Evolutionary conservation across 306 rosid genomes (phyloP), one percentile per base, ranked within the genome.

Genomic region (Cucumis hystrix): DNA sequence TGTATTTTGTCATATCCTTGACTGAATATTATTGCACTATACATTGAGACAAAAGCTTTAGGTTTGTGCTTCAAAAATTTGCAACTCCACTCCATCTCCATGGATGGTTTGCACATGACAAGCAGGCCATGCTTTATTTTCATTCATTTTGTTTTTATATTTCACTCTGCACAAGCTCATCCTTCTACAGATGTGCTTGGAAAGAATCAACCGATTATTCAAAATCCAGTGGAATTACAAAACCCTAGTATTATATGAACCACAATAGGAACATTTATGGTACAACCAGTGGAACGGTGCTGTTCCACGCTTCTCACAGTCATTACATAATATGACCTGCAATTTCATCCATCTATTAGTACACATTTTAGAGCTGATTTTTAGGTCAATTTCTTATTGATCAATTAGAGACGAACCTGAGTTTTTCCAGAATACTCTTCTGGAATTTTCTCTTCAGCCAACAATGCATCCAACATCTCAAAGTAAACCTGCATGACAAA

Each of bases 261-360:
- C 93, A 69, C 99, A 95, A 33, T 5, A 77, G 15, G 90, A 25
- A 82, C 99, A 95, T 87, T 92, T 92, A 83, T 87, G 98, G 88
- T 91, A 84, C 80, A 82, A 90, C 97, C 96, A 92, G 72, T 95
- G 99, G 80, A 89, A 95, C 64, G 91, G 85, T 20, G 92, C 84
- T 0, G 57, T 80, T 86, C 97, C 99, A 87, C 84, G 89, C 91
- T 92, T 92, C 94, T 84, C 97, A 80, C 99, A 95, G 79, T 89
- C 99, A 79, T 90, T 87, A 75, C 99, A 95, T 57, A 95, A 77
- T 83, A 95, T 87, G 62, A 51, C 93, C 98, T 95, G 93, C 89
- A 87, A 77, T 49, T 13, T 15, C 60, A 72, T 51, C 21, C 3
- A 10, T 39, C 6, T n/a, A 20, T 75, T 54, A 57, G 37, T 74